Conservation (phyloP, 1,139 yeast genomes). For the Zygosaccharomyces pseudobailii region DNA sequence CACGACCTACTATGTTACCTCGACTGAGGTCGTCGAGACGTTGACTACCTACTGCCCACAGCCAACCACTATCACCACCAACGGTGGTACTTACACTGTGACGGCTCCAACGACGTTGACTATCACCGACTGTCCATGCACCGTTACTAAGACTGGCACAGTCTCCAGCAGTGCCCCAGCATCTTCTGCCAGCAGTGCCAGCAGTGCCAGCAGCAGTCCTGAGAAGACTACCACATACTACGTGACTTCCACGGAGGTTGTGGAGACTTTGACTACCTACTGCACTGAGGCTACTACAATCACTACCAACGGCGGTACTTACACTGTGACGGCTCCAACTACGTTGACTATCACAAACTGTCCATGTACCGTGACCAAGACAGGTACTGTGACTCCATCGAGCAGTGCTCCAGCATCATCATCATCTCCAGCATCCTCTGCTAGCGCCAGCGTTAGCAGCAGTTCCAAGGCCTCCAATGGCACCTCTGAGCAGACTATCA, state of each 20-base stretch:
- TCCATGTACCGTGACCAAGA: conserved; percentile 46
- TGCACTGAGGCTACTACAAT: conserved; percentile 55
- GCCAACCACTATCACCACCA: conserved; percentile 48
- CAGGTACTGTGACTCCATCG: background rate
- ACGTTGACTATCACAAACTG: conserved; percentile 56
- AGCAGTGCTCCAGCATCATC: background rate
- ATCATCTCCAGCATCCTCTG: no score
- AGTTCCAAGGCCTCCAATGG: no score
- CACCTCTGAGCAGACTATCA: no score
- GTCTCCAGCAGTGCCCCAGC: background rate
- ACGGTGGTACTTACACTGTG: conserved; percentile 48
- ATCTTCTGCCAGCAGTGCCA: no score
- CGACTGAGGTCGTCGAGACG: conserved; percentile 45
- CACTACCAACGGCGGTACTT: conserved; percentile 44
- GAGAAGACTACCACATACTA: conserved; percentile 14
- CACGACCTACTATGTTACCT: conserved; percentile 27
- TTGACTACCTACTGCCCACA: conserved; percentile 58
- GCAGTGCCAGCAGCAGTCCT: conserved; percentile 1
- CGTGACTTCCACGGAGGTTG: conserved; percentile 36
- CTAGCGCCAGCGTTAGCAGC: no score
- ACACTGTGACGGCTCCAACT: conserved; percentile 49
- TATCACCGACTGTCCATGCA: conserved; percentile 58
- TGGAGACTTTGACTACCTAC: conserved; percentile 54
- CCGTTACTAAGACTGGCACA: conserved; percentile 34
- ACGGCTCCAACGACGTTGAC: conserved; percentile 51